Conservation (phyloP, 2,329 filamentous ascomycete genomes). For the Cercospora citrullina region DNA sequence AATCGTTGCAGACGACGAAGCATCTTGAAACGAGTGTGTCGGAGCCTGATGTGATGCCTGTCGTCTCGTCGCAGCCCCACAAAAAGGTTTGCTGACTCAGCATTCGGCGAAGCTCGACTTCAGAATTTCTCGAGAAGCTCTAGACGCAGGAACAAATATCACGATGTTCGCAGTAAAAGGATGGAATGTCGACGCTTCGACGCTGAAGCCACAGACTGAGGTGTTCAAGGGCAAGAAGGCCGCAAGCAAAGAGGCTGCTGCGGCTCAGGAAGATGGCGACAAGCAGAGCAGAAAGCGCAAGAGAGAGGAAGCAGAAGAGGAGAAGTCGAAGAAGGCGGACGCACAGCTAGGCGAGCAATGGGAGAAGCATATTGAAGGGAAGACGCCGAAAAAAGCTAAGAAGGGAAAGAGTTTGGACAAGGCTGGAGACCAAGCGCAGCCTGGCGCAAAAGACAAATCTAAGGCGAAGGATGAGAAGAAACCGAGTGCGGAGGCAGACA, state of each 20-base stretch:
- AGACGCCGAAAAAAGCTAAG: constrained; percentile 42
- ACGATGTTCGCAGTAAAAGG: constrained; percentile 92
- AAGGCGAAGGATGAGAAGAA: constrained; percentile 34
- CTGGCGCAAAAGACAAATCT: constrained; percentile 15
- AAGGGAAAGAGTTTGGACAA: constrained; percentile 31
- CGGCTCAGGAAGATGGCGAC: constrained; percentile 51
- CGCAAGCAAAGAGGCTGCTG: constrained; percentile 28
- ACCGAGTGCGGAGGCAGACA: constrained; percentile 6
- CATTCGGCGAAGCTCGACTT: background rate
- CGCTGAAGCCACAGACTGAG: constrained; percentile 68
- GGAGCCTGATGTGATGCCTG: background rate
- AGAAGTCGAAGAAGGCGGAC: constrained; percentile 55
- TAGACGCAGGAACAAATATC: background rate
- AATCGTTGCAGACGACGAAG: background rate
- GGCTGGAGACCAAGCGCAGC: constrained; percentile 22
- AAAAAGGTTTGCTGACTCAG: background rate
- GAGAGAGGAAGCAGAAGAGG: constrained; percentile 40
- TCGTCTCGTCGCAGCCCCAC: background rate
- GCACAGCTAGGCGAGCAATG: constrained; percentile 74
- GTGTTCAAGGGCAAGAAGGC: constrained; percentile 30
- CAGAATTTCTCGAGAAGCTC: constrained; percentile 16
- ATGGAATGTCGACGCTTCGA: constrained; percentile 76
- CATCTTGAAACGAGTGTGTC: background rate
- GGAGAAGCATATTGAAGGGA: constrained; percentile 75
- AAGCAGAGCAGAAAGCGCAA: constrained; percentile 47